These are phyloP conservation scores for Mallotus nudiflorus DNA, from an alignment of 345 rosid species.

Conservation along the genomic window DNA sequence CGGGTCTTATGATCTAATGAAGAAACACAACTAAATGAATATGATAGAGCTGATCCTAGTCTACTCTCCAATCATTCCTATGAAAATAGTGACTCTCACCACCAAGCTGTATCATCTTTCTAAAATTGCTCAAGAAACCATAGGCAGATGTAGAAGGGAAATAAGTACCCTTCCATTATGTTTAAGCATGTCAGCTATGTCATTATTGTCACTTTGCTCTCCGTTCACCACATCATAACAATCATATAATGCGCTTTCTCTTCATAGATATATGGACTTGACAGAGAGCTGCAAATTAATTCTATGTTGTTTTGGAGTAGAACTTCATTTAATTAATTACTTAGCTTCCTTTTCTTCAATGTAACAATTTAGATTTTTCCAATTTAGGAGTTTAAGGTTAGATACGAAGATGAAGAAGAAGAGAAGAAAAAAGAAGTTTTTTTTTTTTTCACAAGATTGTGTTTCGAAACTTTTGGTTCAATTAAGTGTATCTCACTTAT, in stretches of 20 bases:
- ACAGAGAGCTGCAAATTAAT: slow-evolving; percentile 30
- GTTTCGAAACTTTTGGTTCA: no score
- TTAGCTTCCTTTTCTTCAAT: no score
- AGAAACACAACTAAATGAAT: not conserved
- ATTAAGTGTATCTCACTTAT: no score
- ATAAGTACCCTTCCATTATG: slow-evolving; percentile 8
- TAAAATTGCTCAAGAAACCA: slow-evolving; percentile 34
- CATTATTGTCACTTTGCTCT: not conserved
- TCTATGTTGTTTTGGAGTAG: slow-evolving; percentile 32
- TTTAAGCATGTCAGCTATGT: slow-evolving; percentile 5
- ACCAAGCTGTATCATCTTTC: slow-evolving; percentile 43
- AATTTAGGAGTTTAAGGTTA: no score
- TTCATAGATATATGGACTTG: slow-evolving; percentile 18
- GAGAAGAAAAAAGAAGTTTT: no score
- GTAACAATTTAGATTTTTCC: no score
- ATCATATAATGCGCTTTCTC: slow-evolving; percentile 11
- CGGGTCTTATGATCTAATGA: not conserved
- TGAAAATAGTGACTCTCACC: slow-evolving; percentile 28
- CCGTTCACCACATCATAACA: slow-evolving; percentile 28
- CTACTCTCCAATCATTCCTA: slow-evolving; percentile 23
- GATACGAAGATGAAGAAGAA: no score
- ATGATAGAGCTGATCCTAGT: slow-evolving; percentile 2
- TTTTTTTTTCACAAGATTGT: no score
- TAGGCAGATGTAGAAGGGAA: slow-evolving; percentile 28
- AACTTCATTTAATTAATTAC: slow-evolving; percentile 30